Base-by-base conservation (phyloP, 2,329 filamentous ascomycete genomes). In the Calonectria multiphialidica region DNA sequence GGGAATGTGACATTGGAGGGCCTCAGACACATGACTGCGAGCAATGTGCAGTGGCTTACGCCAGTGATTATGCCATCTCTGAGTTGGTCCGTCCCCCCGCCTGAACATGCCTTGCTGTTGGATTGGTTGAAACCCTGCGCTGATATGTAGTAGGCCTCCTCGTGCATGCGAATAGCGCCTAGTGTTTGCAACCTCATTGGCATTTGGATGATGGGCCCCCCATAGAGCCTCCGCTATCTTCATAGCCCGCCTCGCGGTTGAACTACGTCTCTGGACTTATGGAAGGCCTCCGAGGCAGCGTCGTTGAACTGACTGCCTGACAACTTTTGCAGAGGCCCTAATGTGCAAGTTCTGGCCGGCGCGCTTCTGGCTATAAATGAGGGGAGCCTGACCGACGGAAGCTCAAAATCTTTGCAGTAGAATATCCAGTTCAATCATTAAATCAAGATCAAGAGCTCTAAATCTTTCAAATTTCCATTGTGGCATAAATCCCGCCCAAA, bases 1-100 rank as follows among this genome's bases (percentile, higher is more conserved):
- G 53, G 53, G 53, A 59, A 59, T n/a, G 53, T 59, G 6, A 28
- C 53, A 59, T 59, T 25, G 53, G 53, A 25, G 37, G 53, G 53
- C 53, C 33, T 40, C 53, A 12, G 3, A 37, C 53, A 59, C 23
- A 59, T 40, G 53, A 37, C 21, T 16, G 6, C 21, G 21, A 59
- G 53, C 53, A 59, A 59, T 40, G 13, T 18, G 33, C 35, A 23
- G 53, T 25, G 53, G 53, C 33, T 40, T 37, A 37, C 57, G n/a
- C 44, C 10, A 9, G 25, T 28, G 16, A 28, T 23, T 44, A 25
- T 33, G 5, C 12, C 62, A 18, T 28, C 10, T 37, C 33, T n/a
- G 30, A 15, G 45, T 49, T 59, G 21, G 40, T 23, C 33, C 23
- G 12, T n/a, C 8, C 28, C 28, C 28, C 37, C 33, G 23, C 33